phyloP scores from a whole-genome alignment of 768 basidiomycete species.

The Mycena amicta region DNA sequence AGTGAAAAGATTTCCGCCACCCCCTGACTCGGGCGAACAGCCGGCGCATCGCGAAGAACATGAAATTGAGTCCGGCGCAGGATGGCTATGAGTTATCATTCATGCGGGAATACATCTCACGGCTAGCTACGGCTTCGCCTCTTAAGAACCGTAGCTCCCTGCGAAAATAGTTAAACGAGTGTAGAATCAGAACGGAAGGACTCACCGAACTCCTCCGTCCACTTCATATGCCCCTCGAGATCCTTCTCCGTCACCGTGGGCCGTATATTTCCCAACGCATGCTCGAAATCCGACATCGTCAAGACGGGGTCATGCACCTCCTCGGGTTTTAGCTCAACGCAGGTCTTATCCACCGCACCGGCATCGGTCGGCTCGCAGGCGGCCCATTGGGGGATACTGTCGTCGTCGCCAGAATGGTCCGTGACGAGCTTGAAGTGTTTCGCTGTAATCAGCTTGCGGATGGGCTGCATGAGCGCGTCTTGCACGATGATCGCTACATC shows the following conservation, averaged over 20 bases:
- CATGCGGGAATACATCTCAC: too few species aligned
- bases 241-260: constrained; percentile 74
- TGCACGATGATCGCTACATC: constrained; percentile 79
- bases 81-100: too few species aligned
- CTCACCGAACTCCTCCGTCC: constrained; percentile 65
- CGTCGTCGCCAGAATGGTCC: constrained; percentile 6
- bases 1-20: too few species aligned
- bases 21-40: too few species aligned
- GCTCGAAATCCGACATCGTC: constrained; percentile 60
- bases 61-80: too few species aligned
- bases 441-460: constrained; percentile 79
- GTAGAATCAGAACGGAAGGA: background rate
- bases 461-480: constrained; percentile 84
- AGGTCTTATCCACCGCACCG: constrained; percentile 66
- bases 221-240: constrained; percentile 60
- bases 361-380: constrained; percentile 79
- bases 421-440: constrained; percentile 75
- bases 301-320: constrained; percentile 72
- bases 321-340: constrained; percentile 70
- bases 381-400: constrained; percentile 52
- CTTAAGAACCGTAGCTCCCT: constrained; percentile 16
- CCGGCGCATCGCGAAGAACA: too few species aligned
- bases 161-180: background rate
- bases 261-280: constrained; percentile 60
- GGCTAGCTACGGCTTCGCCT: too few species aligned